phyloP scores from a whole-genome alignment of 495 filamentous ascomycete genomes.

The Beverwykella pulmonaria region DNA sequence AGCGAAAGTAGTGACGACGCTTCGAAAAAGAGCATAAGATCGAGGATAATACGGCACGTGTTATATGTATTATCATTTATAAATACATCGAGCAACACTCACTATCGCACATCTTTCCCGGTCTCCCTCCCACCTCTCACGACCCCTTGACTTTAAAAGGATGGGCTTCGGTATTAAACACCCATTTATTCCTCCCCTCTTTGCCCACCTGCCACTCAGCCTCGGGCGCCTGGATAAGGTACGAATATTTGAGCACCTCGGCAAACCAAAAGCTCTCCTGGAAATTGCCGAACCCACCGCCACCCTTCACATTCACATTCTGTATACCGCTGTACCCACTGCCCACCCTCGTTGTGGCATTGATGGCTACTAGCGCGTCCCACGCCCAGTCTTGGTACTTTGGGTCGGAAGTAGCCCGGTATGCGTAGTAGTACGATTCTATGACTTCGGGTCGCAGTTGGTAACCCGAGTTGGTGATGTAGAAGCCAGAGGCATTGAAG shows the following conservation, averaged over 20 bases:
- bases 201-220: conserved; percentile 66
- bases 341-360: conserved; percentile 61
- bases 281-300: conserved; percentile 62
- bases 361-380: conserved; percentile 75
- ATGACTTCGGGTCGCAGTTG: conserved; percentile 81
- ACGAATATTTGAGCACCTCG: conserved; percentile 86
- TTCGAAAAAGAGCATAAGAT: no score
- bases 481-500: conserved; percentile 71
- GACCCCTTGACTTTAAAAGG: conserved; percentile 59
- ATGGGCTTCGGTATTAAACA: conserved; percentile 87
- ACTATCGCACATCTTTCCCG: no score
- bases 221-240: conserved; percentile 64
- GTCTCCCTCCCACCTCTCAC: not conserved
- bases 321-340: conserved; percentile 68
- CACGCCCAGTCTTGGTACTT: conserved; percentile 69
- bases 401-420: conserved; percentile 69
- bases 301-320: conserved; percentile 66
- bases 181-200: conserved; percentile 63
- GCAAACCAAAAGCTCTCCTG: conserved; percentile 93
- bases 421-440: conserved; percentile 88
- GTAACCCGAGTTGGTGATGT: conserved; percentile 64
- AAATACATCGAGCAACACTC: no score
- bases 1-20: no score
- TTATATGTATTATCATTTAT: no score
- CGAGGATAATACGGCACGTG: no score